These are phyloP conservation scores for Phialophora verrucosa DNA, from an alignment of 2,329 filamentous ascomycete species.

Conservation along the genomic window DNA sequence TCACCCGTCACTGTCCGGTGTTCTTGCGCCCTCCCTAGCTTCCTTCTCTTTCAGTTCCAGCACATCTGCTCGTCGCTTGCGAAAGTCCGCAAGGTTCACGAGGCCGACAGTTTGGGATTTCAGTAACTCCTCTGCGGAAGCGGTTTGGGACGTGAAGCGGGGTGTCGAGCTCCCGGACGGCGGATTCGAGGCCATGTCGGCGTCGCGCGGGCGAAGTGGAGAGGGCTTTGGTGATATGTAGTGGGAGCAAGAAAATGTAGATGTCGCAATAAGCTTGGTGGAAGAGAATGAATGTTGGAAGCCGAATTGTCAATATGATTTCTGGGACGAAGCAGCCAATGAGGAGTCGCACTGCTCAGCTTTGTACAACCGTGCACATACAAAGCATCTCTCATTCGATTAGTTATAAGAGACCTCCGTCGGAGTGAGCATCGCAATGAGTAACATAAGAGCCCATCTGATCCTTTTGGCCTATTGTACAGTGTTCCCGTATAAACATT, in stretches of 20 bases:
- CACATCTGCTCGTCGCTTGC: slow-evolving; percentile 93
- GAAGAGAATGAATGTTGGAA: neutral
- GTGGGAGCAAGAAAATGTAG: neutral
- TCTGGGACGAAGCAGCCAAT: neutral
- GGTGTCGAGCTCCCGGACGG: slow-evolving; percentile 52
- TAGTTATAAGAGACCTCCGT: neutral
- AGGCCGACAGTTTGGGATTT: slow-evolving; percentile 89
- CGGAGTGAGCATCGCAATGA: neutral
- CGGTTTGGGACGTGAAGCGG: slow-evolving; percentile 74
- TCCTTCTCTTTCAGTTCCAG: slow-evolving; percentile 88
- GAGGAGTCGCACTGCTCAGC: neutral
- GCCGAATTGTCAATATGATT: neutral
- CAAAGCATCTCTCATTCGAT: neutral
- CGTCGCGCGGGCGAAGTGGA: neutral
- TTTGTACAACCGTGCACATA: neutral
- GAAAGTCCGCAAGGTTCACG: slow-evolving; percentile 89
- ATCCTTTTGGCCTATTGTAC: slow-evolving; percentile 2
- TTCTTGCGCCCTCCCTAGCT: slow-evolving; percentile 65
- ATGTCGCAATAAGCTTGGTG: neutral
- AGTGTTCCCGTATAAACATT: slow-evolving; percentile 9
- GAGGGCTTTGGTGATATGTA: neutral
- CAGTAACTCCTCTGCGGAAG: slow-evolving; percentile 78
- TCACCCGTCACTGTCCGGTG: slow-evolving; percentile 65
- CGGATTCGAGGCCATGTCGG: slow-evolving; percentile 43
- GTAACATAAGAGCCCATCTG: neutral